Evolutionary conservation across 768 basidiomycete species (phyloP).

Genomic region (Xerocomus brunneocitrinus): DNA sequence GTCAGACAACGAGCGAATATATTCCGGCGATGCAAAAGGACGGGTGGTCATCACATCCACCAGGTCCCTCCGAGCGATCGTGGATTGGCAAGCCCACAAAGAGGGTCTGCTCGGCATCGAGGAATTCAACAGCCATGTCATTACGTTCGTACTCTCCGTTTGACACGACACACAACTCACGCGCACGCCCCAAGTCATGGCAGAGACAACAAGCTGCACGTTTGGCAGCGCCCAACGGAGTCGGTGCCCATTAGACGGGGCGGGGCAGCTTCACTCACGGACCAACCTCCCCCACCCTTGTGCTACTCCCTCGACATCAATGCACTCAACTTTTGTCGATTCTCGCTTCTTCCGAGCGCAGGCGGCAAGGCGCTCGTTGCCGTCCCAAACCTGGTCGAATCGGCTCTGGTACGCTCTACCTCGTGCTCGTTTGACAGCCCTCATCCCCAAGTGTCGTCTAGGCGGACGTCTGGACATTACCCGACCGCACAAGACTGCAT

Average conservation of each 20-base stretch:
- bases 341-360: constrained; percentile 54
- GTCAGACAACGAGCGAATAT: constrained; percentile 70
- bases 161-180: neutral
- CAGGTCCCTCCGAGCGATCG: constrained; percentile 64
- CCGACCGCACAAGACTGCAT: constrained; percentile 64
- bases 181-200: constrained; percentile 49
- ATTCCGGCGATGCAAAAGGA: constrained; percentile 82
- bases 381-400: constrained; percentile 86
- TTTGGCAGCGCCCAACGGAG: constrained; percentile 58
- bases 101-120: constrained; percentile 74
- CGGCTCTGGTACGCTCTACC: constrained; percentile 55
- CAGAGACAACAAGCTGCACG: constrained; percentile 80
- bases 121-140: constrained; percentile 60
- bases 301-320: constrained; percentile 82
- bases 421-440: neutral
- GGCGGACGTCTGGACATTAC: constrained; percentile 87
- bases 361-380: constrained; percentile 48
- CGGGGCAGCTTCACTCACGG: constrained; percentile 50
- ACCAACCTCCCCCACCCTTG: constrained; percentile 46
- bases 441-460: constrained; percentile 26
- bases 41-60: constrained; percentile 75
- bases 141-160: constrained; percentile 62
- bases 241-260: constrained; percentile 46
- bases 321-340: constrained; percentile 89
- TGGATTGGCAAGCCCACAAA: constrained; percentile 75